phyloP scores from a whole-genome alignment of 139 green algal genomes.

The Closterium sp. region DNA sequence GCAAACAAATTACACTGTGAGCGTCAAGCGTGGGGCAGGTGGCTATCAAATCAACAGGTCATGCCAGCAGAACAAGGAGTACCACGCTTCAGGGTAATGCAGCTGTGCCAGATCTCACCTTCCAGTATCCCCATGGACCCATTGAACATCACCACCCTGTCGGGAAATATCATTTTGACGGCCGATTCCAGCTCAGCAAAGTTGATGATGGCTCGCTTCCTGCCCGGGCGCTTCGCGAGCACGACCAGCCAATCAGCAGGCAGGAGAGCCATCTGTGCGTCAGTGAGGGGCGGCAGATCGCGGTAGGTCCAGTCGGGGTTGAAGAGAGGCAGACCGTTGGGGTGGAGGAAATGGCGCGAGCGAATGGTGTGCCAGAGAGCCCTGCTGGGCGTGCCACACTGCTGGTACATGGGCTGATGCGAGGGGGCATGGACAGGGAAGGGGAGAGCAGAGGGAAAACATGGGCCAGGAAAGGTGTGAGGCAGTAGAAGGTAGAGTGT shows the following conservation, averaged over 20 bases:
- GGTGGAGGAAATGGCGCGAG: background rate
- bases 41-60: no score
- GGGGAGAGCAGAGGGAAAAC: background rate
- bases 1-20: no score
- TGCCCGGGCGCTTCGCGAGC: background rate
- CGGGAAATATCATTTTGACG: background rate
- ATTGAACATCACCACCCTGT: background rate
- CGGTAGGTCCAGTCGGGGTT: constrained; percentile 10
- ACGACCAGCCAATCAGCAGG: background rate
- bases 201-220: background rate
- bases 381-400: background rate
- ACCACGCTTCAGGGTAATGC: no score
- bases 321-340: constrained; percentile 1
- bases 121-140: background rate
- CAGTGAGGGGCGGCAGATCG: background rate
- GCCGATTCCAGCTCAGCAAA: background rate
- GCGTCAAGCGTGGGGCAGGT: no score
- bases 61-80: no score
- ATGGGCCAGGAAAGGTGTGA: background rate
- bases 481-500: background rate
- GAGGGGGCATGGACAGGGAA: background rate
- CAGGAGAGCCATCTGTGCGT: background rate
- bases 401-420: background rate
- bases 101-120: background rate
- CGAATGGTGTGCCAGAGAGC: background rate